A percentile compares a stretch with the other conserved stretches of the same genome.
Conservation (phyloP, 108 stramenopile genomes). For the Cyclotella cryptica region DNA sequence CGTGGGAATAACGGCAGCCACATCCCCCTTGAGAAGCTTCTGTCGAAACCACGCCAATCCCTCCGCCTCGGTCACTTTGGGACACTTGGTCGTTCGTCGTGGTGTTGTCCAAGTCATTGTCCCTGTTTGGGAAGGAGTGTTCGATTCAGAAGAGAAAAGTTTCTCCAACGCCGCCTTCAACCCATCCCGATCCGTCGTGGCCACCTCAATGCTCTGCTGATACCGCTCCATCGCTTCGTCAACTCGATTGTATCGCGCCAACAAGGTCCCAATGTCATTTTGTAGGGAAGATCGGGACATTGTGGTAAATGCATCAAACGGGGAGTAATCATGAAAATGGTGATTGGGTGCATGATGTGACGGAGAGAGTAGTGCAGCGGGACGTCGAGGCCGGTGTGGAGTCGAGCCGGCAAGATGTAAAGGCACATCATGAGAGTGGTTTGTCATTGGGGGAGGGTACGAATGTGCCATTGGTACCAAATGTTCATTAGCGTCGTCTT, state of each 20-base stretch:
- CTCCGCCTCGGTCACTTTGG: slow-evolving; percentile 30
- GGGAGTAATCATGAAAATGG: neutral
- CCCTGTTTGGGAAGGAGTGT: neutral
- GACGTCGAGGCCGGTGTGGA: neutral
- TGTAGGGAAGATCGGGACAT: slow-evolving; percentile 33
- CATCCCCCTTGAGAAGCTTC: slow-evolving; percentile 35
- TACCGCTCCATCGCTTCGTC: slow-evolving; percentile 38
- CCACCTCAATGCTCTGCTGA: slow-evolving; percentile 27
- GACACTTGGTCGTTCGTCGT: slow-evolving; percentile 3
- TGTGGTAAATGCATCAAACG: slow-evolving; percentile 23
- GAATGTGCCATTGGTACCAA: neutral
- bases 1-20: neutral
- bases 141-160: neutral
- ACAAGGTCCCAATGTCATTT: slow-evolving; percentile 45
- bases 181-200: slow-evolving; percentile 8
- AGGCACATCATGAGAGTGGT: too few relatives aligned
- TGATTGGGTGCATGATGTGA: neutral
- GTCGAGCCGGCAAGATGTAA: neutral
- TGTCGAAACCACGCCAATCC: slow-evolving; percentile 47
- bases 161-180: slow-evolving; percentile 1
- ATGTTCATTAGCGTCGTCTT: neutral
- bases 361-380: neutral
- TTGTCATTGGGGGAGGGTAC: neutral
- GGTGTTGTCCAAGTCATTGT: neutral
- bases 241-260: slow-evolving; percentile 31